Percentiles rank a stretch among this genome's conserved stretches.
Evolutionary conservation across 495 filamentous ascomycete genomes (phyloP).

Genomic region (Xylaria bambusicola): DNA sequence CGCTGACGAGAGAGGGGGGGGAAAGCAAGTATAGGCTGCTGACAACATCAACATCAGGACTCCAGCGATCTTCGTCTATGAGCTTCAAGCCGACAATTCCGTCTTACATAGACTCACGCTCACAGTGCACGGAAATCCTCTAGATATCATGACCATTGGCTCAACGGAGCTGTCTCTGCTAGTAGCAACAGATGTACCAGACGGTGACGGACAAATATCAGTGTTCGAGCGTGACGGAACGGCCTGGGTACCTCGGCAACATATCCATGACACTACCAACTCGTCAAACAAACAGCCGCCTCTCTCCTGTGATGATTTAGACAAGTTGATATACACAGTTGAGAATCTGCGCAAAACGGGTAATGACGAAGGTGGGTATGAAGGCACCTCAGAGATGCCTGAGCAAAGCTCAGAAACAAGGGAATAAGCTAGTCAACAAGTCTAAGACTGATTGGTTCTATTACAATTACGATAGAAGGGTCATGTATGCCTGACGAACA

Average conservation of each 20-base stretch:
- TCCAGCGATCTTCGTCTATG: conserved; percentile 61
- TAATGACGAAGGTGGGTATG: conserved; percentile 43
- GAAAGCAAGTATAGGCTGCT: conserved; percentile 18
- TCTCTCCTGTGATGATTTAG: conserved; percentile 44
- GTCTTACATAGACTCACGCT: conserved; percentile 52
- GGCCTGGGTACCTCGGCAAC: conserved; percentile 15
- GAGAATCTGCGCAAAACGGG: conserved; percentile 73
- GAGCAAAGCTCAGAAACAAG: conserved; percentile 2
- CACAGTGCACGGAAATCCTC: conserved; percentile 58
- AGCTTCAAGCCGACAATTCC: conserved; percentile 40
- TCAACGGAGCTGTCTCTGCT: conserved; percentile 40
- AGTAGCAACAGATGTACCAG: conserved; percentile 56
- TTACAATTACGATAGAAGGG: too few species aligned
- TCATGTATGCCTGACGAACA: too few species aligned
- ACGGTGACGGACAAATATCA: conserved; percentile 3
- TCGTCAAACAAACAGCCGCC: conserved; percentile 23
- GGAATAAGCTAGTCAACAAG: neutral
- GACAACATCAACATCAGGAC: conserved; percentile 49
- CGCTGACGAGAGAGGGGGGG: too few species aligned
- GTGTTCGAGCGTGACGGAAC: conserved; percentile 25
- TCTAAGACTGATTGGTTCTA: neutral
- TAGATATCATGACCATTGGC: conserved; percentile 51
- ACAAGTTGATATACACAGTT: conserved; percentile 67
- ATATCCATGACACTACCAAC: conserved; percentile 19
- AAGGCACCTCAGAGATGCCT: conserved; percentile 9